Evolutionary conservation across 2,329 filamentous ascomycete genomes (phyloP), one percentile per base, ranked within the genome.

Genomic region (Dactylellina drechsleri): DNA sequence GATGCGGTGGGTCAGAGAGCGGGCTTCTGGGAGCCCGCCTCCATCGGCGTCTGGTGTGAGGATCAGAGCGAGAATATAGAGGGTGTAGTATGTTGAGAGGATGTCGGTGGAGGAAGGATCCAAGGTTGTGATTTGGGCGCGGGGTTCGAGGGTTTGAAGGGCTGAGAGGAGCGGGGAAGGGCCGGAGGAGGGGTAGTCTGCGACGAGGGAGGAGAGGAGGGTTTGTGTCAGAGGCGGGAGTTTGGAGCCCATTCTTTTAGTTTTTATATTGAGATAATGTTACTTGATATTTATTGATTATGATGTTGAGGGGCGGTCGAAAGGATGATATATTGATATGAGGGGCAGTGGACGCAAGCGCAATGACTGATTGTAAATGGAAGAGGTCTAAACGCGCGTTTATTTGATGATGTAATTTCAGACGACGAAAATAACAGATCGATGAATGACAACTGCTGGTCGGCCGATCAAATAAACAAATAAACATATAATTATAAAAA

Each of bases 1-100:
- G 60, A 79, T 79, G 26, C 79, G 78, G 74, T 79, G 75, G 13
- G 71, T 66, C 10, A 79, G 71, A 54, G 78, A 77, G 15, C 78
- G 76, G 15, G 78, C 79, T 76, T 79, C 79, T 66, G 76, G 77
- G 59, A 79, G 49, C 6, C 31, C 31, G 6, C 31, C 31, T 36
- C 31, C 31, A 1, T 36, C 31, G 31, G 5, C 10, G 58, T 79
- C 78, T 56, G 78, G 74, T 26, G 71, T 71, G 18, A 79, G 75
- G 28, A 79, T 66, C 0, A 79, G 66, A 1, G 77, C 49, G 28
- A 79, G 76, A 53, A 79, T 66, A 45, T 79, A 79, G 20, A 66
- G 47, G 52, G 76, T 75, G 57, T 79, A 79, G 56, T 77, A 79
- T 57, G 77, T 77, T 23, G 78, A 78, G 12, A 79, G 76, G 49